Base-by-base conservation (phyloP, 2,329 filamentous ascomycete genomes). In the Harringtonia aguacate region DNA sequence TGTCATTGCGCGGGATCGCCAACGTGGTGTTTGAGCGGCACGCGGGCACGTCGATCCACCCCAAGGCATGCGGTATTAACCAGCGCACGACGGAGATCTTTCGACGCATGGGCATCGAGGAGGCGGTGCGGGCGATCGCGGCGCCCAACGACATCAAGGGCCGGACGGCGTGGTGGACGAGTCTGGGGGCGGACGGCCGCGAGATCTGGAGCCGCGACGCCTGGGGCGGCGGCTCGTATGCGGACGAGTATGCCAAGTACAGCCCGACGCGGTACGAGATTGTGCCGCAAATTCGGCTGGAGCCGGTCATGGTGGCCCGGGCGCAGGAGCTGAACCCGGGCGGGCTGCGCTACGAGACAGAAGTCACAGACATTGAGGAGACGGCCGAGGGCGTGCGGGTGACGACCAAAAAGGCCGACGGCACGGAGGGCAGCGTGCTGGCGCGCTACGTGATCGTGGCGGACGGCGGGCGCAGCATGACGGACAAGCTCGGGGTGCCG, bases 1-100 rank as follows among this genome's bases (percentile, higher is more conserved):
- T 66, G 17, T 48, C 57, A 20, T 48, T 41, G 56, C 3, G 51
- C 61, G 2, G 53, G 59, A 22, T 63, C 64, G 48, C 59, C 62
- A 46, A 61, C 68, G 38, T 40, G 8, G 15, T 40, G 4, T 33
- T 22, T 22, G 38, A 40, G 15, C 38, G 38, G 8, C 38, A 40
- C 20, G 17, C 17, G 9, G 38, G 38, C n/a, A 40, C 47, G 52
- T 69, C 43, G 63, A 68, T 40, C 18, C 38, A 40, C 20, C 38
- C 38, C 46, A 57, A 59, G 39, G 48, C 45, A 6, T 44, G 52
- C 9, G 50, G 43, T 10, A 24, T 48, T 17, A 43, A 37, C 22
- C 43, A 40, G 13, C 28, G 29, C 15, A 44, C 42, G 14, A 44
- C 29, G n/a, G 42, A 44, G 15, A 27, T 44, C 14, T 44, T 44